A percentile compares a stretch with the other conserved stretches of the same genome.
phyloP scores from a whole-genome alignment of 2,329 filamentous ascomycete genomes.

The Aspergillus tubingensis region DNA sequence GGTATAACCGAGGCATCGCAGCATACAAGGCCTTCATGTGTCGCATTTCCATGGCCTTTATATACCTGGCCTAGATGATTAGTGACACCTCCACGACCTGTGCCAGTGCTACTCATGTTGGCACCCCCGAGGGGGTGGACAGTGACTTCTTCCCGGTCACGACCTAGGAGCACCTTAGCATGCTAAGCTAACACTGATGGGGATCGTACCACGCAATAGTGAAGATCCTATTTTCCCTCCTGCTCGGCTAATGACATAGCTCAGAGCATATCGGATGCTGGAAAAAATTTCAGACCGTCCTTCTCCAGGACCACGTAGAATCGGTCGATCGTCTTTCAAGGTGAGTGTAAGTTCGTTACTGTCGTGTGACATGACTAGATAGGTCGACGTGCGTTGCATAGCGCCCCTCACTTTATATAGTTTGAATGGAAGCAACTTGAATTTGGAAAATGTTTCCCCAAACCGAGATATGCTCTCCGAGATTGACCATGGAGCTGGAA shows the following conservation, averaged over 20 bases:
- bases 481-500: not conserved
- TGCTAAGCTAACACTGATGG: not conserved
- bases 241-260: not conserved
- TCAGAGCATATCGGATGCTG: not conserved
- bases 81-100: not conserved
- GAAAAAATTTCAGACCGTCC: not conserved
- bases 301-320: not conserved
- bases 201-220: not conserved
- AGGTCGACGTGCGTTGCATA: not conserved
- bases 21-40: not conserved
- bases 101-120: not conserved
- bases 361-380: constrained; percentile 5
- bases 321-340: not conserved
- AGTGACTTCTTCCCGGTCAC: not conserved
- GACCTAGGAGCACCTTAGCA: not conserved
- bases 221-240: not conserved
- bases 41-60: not conserved
- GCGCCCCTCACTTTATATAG: not conserved
- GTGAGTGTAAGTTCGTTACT: not conserved
- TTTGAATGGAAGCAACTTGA: not conserved
- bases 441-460: not conserved
- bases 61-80: constrained; percentile 2
- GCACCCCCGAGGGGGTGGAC: constrained; percentile 4
- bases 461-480: not conserved
- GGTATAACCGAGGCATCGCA: constrained; percentile 1